Evolutionary conservation across 805 yeast genomes (phyloP), one percentile per base, ranked within the genome.

Genomic region (Naumovozyma dairenensis): DNA sequence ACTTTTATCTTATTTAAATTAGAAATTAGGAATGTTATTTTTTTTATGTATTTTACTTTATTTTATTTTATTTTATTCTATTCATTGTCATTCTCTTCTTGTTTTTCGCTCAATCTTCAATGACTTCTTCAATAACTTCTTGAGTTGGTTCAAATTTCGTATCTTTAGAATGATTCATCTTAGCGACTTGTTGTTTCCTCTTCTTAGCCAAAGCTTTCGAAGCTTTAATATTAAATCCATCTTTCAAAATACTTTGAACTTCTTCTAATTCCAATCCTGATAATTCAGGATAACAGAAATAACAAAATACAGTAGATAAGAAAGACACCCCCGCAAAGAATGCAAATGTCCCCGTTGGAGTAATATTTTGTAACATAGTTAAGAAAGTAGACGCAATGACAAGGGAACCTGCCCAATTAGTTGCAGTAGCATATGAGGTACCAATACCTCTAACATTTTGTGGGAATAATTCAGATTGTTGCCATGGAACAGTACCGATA

Each of bases 401-500:
- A 48, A 89, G 65, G 16, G 95, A 85, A 33, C 97, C 97, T 5
- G 85, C 74, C 98, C 98, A 89, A 64, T 89, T 89, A 28, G 87
- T 77, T 12, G 92, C 89, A 9, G 96, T 84, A 2, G 96, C 86
- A 50, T 74, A 79, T 38, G 94, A 83, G 7, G 86, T 77, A 40
- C 97, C 97, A 30, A 85, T 69, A 38, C 95, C 94, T 57, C 98
- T 76, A 21, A 89, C 96, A 41, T 77, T 73, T 67, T 87, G 94
- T 22, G 96, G 92, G 64, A 92, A 86, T 52, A 89, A 65, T 61
- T 89, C 98, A 37, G 89, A 80, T 55, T 92, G 96, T 55, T 89
- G 95, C 98, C 98, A 89, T 36, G 97, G 96, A 35, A 85, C 92
- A 58, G 89, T 87, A 62, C 98, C 98, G 46, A 87, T 83, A 46